Evolutionary conservation across 257 asterid genomes (phyloP).

Genomic region (Solanum sejunctum): DNA sequence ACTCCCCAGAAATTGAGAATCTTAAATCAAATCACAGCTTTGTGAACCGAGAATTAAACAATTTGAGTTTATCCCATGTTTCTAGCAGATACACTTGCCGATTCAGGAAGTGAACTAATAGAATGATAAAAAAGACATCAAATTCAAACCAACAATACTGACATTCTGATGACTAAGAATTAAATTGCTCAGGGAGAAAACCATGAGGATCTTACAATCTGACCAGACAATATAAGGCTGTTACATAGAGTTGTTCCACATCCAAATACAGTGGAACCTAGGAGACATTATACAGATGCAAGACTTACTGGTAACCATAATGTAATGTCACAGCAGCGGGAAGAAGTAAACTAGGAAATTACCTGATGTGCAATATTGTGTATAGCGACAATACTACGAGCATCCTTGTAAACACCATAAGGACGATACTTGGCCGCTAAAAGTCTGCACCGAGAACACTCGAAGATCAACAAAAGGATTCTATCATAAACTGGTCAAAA

Average conservation of each 20-base stretch:
- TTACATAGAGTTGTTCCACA: background rate
- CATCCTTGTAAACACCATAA: constrained; percentile 84
- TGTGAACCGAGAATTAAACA: background rate
- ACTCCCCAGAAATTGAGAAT: background rate
- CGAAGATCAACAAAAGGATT: background rate
- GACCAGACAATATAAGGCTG: background rate
- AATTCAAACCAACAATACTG: background rate
- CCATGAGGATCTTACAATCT: background rate
- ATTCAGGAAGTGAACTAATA: background rate
- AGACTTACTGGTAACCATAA: background rate
- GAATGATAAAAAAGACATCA: background rate
- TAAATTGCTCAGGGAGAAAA: background rate
- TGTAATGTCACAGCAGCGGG: background rate
- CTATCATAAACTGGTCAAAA: background rate
- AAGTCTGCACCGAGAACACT: constrained; percentile 35
- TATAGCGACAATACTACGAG: constrained; percentile 70
- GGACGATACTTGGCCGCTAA: constrained; percentile 96
- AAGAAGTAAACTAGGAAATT: background rate
- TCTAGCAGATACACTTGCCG: background rate
- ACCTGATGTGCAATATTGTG: constrained; percentile 99
- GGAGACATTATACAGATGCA: background rate
- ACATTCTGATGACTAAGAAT: background rate
- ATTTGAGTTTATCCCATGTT: background rate
- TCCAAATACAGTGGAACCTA: background rate
- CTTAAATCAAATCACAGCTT: background rate